These are phyloP conservation scores for Coniochaeta hoffmannii DNA, from an alignment of 2,329 filamentous ascomycete genomes.

Conservation along the genomic window DNA sequence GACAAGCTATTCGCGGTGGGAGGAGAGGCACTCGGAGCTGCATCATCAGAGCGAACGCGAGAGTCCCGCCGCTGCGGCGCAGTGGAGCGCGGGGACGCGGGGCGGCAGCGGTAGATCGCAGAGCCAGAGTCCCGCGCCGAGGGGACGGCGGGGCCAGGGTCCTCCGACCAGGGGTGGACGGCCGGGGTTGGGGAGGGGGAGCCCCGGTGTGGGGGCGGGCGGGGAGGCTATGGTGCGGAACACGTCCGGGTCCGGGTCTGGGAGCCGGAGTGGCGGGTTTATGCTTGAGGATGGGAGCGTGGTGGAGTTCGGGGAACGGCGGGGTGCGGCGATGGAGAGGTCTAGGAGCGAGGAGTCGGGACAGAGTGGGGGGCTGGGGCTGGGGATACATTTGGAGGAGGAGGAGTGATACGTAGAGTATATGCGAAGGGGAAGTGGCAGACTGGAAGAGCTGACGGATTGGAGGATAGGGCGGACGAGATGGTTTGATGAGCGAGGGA, in stretches of 20 bases:
- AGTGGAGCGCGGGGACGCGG: background rate
- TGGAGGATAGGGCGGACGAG: too few species aligned
- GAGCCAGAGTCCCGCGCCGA: background rate
- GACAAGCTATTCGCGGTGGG: conserved; percentile 22
- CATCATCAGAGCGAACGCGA: background rate
- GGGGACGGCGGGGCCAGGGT: background rate
- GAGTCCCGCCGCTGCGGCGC: background rate
- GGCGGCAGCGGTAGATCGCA: background rate
- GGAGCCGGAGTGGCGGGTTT: background rate
- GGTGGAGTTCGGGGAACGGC: background rate
- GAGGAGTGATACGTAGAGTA: too few species aligned
- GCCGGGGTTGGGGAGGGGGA: background rate
- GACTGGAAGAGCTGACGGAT: too few species aligned
- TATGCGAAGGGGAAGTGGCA: too few species aligned
- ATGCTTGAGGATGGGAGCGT: conserved; percentile 1
- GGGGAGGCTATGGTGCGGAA: background rate
- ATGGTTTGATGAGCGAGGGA: too few species aligned
- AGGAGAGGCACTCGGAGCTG: conserved; percentile 7
- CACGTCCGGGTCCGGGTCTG: background rate
- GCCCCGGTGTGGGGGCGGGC: background rate
- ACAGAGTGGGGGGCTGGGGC: background rate
- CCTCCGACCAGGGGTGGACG: background rate
- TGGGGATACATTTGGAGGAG: background rate
- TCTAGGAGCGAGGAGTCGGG: background rate
- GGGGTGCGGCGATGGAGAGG: background rate